Conservation (phyloP, 331 rosid genomes). For the Quercus tomentella region DNA sequence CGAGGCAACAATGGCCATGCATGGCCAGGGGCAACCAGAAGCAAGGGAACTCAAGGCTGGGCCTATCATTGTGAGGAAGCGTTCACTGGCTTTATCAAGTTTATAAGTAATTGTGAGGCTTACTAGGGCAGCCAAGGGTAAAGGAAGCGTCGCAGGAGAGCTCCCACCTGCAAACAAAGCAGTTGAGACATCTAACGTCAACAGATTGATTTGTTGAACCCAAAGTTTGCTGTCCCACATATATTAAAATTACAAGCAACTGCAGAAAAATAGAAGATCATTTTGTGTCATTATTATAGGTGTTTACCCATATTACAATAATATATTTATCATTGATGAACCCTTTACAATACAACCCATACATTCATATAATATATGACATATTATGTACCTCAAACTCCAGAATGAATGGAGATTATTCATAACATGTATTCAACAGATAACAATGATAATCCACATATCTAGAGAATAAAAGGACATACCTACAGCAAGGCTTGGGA, state of each 20-base stretch:
- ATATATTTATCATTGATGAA: neutral
- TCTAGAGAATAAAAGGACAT: constrained; percentile 14
- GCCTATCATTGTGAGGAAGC: constrained; percentile 63
- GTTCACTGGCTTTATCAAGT: constrained; percentile 82
- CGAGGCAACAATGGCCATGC: constrained; percentile 78
- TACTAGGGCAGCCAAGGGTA: constrained; percentile 89
- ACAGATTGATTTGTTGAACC: constrained; percentile 5
- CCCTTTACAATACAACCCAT: neutral
- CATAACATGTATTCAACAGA: neutral
- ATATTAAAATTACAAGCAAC: neutral
- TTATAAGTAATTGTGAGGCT: constrained; percentile 95
- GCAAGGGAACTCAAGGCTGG: constrained; percentile 67
- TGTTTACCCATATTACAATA: neutral
- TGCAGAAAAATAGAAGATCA: neutral
- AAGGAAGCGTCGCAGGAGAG: constrained; percentile 82
- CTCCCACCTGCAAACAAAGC: constrained; percentile 68
- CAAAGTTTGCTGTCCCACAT: neutral
- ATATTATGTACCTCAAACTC: neutral
- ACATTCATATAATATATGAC: constrained; percentile 2
- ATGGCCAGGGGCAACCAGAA: constrained; percentile 95
- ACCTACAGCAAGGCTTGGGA: constrained; percentile 91
- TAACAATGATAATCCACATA: neutral
- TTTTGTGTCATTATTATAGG: neutral
- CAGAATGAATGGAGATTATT: neutral
- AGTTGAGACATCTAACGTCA: constrained; percentile 16